Evolutionary conservation across 2,329 filamentous ascomycete genomes (phyloP).

Genomic region (Cladosporium sp.): DNA sequence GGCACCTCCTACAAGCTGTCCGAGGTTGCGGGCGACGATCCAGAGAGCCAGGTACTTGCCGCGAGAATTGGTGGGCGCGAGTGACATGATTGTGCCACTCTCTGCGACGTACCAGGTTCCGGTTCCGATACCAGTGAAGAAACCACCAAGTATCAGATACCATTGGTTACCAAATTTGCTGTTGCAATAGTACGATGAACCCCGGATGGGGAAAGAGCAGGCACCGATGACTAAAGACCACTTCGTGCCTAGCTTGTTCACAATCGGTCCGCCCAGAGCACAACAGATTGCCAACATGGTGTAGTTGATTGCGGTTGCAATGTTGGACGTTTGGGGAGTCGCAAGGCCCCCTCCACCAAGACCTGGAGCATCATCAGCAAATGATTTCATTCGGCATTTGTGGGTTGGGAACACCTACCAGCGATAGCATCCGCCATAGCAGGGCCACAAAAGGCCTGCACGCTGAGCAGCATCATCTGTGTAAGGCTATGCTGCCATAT

Average conservation of each 20-base stretch:
- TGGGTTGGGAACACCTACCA: constrained; percentile 43
- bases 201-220: constrained; percentile 29
- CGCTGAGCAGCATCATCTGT: constrained; percentile 43
- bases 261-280: constrained; percentile 32
- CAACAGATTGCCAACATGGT: constrained; percentile 15
- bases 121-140: constrained; percentile 1
- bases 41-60: constrained; percentile 31
- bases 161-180: constrained; percentile 26
- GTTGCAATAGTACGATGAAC: constrained; percentile 32
- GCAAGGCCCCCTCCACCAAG: constrained; percentile 21
- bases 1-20: constrained; percentile 31
- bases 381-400: constrained; percentile 39
- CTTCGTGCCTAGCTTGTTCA: constrained; percentile 36
- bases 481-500: constrained; percentile 44
- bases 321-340: constrained; percentile 19
- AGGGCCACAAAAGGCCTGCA: constrained; percentile 32
- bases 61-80: constrained; percentile 30
- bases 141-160: constrained; percentile 24
- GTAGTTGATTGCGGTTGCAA: constrained; percentile 21
- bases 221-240: constrained; percentile 34
- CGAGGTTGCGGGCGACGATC: constrained; percentile 30
- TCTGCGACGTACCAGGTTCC: constrained; percentile 28
- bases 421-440: constrained; percentile 22
- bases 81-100: constrained; percentile 34
- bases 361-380: constrained; percentile 31